Conservation (phyloP, 106 monocot genomes). For the Acanthochlamys bracteata region DNA sequence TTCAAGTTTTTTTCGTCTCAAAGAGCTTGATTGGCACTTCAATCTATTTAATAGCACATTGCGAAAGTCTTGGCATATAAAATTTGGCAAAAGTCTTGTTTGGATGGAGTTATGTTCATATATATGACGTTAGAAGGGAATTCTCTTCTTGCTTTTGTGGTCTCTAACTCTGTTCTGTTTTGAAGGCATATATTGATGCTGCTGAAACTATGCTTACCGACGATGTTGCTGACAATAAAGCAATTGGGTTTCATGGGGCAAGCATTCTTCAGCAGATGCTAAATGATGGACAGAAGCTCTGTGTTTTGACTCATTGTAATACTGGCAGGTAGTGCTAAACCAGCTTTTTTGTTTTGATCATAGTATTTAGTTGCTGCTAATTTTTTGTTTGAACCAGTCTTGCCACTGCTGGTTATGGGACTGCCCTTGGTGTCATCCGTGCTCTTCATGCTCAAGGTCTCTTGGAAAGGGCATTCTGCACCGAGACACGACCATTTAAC, state of each 20-base stretch:
- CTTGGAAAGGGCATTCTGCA: conserved; percentile 77
- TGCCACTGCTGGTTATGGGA: conserved; percentile 98
- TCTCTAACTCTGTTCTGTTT: no score
- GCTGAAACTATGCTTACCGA: conserved; percentile 83
- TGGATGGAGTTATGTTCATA: no score
- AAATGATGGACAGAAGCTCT: conserved; percentile 30
- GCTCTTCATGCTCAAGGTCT: conserved; percentile 58
- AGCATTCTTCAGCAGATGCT: conserved; percentile 26
- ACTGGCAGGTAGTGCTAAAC: conserved; percentile 69
- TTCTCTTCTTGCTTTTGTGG: no score
- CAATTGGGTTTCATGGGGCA: conserved; percentile 85
- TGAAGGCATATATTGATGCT: conserved; percentile 63
- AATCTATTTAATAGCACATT: no score
- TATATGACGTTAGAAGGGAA: no score
- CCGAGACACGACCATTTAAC: conserved; percentile 97
- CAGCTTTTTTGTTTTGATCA: no score
- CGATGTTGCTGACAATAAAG: conserved; percentile 80
- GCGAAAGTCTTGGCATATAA: no score
- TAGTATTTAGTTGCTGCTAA: no score
- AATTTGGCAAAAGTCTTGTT: no score
- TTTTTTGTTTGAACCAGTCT: no score
- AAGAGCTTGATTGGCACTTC: no score
- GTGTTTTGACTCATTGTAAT: conserved; percentile 92
- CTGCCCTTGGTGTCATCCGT: conserved; percentile 94
- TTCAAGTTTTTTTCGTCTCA: no score